Evolutionary conservation across 352 stramenopile genomes (phyloP).

Genomic region (Globisporangium perplexum): DNA sequence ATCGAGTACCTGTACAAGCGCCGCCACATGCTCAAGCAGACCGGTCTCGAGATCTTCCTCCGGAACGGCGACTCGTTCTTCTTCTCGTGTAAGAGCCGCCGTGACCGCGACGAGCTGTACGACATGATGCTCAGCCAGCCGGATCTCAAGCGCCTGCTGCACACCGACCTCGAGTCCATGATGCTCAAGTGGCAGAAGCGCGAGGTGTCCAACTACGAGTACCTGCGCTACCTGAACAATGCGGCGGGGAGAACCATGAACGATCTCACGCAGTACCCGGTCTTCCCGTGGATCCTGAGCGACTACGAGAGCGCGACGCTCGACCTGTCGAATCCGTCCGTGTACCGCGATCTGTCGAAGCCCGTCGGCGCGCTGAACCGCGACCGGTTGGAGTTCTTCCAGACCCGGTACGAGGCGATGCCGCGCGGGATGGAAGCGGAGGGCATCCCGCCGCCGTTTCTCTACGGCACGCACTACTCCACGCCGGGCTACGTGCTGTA

Average conservation of each 20-base stretch:
- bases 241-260: conserved; percentile 81
- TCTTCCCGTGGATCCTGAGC: conserved; percentile 96
- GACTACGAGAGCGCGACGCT: conserved; percentile 86
- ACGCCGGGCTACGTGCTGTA: conserved; percentile 96
- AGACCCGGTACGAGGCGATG: conserved; percentile 88
- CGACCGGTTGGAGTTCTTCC: conserved; percentile 85
- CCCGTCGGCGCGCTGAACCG: conserved; percentile 92
- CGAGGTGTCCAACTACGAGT: conserved; percentile 95
- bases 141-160: conserved; percentile 51
- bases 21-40: conserved; percentile 85
- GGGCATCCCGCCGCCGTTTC: conserved; percentile 89
- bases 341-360: conserved; percentile 94
- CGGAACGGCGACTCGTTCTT: conserved; percentile 67
- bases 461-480: conserved; percentile 95
- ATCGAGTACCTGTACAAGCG: conserved; percentile 85
- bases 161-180: conserved; percentile 70
- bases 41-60: conserved; percentile 83
- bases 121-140: conserved; percentile 79
- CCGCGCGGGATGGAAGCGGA: conserved; percentile 71
- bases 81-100: conserved; percentile 66
- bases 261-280: conserved; percentile 93
- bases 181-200: conserved; percentile 75
- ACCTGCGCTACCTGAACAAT: conserved; percentile 88
- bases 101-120: conserved; percentile 78
- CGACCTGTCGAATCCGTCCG: conserved; percentile 74